Evolutionary conservation across 1,284 basidiomycete genomes (phyloP).

Genomic region (Fereydounia khargensis): DNA sequence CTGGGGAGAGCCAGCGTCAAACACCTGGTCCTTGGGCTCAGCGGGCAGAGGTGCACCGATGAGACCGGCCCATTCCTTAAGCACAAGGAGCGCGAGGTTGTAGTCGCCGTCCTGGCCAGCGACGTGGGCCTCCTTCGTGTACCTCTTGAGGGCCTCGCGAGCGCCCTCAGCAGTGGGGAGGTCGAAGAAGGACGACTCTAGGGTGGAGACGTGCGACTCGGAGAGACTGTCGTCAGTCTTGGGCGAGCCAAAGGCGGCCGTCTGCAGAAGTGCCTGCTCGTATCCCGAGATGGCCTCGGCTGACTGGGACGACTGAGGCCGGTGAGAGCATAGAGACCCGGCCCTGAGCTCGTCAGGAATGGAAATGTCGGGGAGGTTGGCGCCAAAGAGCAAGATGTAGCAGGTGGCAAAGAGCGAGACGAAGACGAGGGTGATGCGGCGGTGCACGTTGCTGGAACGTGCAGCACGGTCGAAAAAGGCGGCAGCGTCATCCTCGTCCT

Average conservation of each 20-base stretch:
- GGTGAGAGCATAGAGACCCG: not conserved
- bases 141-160: conserved; percentile 32
- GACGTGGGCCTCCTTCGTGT: conserved; percentile 42
- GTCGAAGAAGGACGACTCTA: conserved; percentile 30
- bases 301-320: no score
- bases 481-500: not conserved
- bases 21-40: conserved; percentile 32
- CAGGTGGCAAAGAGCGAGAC: not conserved
- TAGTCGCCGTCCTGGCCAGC: conserved; percentile 42
- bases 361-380: not conserved
- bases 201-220: conserved; percentile 16
- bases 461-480: not conserved
- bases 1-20: conserved; percentile 46
- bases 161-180: conserved; percentile 27
- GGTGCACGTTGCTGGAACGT: not conserved
- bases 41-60: conserved; percentile 32
- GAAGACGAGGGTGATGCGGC: not conserved
- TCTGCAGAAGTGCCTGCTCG: not conserved
- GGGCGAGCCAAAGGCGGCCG: not conserved
- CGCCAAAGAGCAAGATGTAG: not conserved
- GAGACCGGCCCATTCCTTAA: conserved; percentile 44
- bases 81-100: conserved; percentile 30
- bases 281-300: not conserved
- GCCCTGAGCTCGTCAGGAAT: not conserved
- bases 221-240: not conserved